phyloP scores from a whole-genome alignment of 768 basidiomycete genomes.

The Suillus ampliporus region DNA sequence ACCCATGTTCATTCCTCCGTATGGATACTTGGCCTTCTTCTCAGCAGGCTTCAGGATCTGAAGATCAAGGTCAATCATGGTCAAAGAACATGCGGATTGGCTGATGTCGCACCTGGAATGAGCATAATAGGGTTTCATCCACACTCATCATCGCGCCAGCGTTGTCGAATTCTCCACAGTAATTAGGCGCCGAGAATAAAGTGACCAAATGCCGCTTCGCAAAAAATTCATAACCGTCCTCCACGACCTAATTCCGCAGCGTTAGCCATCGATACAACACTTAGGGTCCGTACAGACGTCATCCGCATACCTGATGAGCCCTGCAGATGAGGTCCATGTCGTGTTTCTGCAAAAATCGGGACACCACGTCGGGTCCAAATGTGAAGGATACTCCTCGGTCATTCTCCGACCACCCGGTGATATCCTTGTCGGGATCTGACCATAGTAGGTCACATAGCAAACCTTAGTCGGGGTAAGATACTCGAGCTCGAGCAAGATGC shows the following conservation, averaged over 20 bases:
- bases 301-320: conserved; percentile 84
- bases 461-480: conserved; percentile 51
- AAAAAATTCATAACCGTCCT: conserved; percentile 99
- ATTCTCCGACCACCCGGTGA: conserved; percentile 99
- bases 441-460: conserved; percentile 95
- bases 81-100: conserved; percentile 11
- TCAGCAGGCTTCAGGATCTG: conserved; percentile 99
- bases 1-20: conserved; percentile 85
- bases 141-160: conserved; percentile 99
- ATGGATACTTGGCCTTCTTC: conserved; percentile 95
- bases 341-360: conserved; percentile 98
- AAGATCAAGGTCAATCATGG: neutral
- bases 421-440: conserved; percentile 99
- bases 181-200: conserved; percentile 95
- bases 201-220: conserved; percentile 97
- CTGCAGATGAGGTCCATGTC: conserved; percentile 99
- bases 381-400: conserved; percentile 99
- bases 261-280: conserved; percentile 13
- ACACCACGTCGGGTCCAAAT: conserved; percentile 97
- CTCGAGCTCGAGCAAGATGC: neutral
- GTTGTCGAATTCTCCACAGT: conserved; percentile 97
- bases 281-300: conserved; percentile 9
- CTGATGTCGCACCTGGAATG: conserved; percentile 82
- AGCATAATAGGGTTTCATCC: conserved; percentile 95
- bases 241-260: conserved; percentile 73